Evolutionary conservation across 495 filamentous ascomycete species (phyloP).

Genomic region (Annulohypoxylon nitens): DNA sequence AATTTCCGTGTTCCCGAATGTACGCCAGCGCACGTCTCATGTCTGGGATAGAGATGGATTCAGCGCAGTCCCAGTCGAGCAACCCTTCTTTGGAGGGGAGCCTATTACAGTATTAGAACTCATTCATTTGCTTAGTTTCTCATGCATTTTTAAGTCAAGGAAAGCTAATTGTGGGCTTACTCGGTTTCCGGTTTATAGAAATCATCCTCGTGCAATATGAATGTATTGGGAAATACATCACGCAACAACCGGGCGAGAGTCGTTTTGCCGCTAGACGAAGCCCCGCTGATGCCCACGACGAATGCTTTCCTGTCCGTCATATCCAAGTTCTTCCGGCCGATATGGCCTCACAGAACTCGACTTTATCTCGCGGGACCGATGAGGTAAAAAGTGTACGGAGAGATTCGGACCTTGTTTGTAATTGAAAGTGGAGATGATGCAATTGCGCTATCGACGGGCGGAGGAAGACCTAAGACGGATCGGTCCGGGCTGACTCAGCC

Average conservation of each 20-base stretch:
- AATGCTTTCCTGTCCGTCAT: slow-evolving; percentile 63
- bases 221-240: slow-evolving; percentile 76
- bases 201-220: slow-evolving; percentile 92
- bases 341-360: slow-evolving; percentile 2
- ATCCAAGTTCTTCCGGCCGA: slow-evolving; percentile 31
- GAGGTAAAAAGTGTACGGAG: neutral
- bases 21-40: slow-evolving; percentile 72
- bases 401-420: neutral
- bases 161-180: slow-evolving; percentile 56
- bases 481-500: slow-evolving; percentile 41
- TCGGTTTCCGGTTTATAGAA: slow-evolving; percentile 85
- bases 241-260: slow-evolving; percentile 81
- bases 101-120: slow-evolving; percentile 46
- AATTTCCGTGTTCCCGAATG: slow-evolving; percentile 72
- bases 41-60: slow-evolving; percentile 74
- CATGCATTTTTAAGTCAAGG: no score
- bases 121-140: no score
- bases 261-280: slow-evolving; percentile 84
- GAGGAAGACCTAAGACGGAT: slow-evolving; percentile 30
- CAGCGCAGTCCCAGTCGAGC: slow-evolving; percentile 89
- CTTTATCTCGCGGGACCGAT: neutral
- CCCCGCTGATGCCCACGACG: slow-evolving; percentile 79
- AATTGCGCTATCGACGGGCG: slow-evolving; percentile 21
- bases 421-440: slow-evolving; percentile 17
- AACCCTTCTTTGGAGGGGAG: slow-evolving; percentile 67